Conservation (phyloP, 2,329 filamentous ascomycete genomes). For the Nemania serpens region DNA sequence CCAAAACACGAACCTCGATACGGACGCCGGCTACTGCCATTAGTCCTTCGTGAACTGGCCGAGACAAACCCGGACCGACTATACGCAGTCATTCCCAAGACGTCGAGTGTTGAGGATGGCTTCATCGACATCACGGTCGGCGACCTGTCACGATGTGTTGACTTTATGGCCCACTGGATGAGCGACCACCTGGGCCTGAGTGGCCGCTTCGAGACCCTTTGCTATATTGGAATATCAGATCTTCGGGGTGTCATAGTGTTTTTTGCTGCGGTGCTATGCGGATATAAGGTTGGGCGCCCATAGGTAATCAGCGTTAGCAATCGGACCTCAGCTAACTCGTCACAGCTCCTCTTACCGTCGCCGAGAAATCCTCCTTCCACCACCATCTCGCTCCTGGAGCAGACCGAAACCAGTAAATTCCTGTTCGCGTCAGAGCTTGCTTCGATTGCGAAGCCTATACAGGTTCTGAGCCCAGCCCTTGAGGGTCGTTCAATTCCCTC, state of each 20-base stretch:
- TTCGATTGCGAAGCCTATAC: slow-evolving; percentile 21
- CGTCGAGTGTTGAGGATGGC: slow-evolving; percentile 26
- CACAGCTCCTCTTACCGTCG: slow-evolving; percentile 32
- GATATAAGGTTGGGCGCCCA: slow-evolving; percentile 39
- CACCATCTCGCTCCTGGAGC: slow-evolving; percentile 29
- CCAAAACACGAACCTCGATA: not conserved
- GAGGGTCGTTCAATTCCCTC: slow-evolving; percentile 19
- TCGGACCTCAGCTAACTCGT: not conserved
- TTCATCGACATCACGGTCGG: slow-evolving; percentile 31
- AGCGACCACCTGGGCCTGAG: slow-evolving; percentile 31
- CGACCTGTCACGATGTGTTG: slow-evolving; percentile 32
- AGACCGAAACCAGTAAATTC: slow-evolving; percentile 28
- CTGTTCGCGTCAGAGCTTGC: slow-evolving; percentile 27
- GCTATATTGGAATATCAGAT: slow-evolving; percentile 38
- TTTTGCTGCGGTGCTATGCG: slow-evolving; percentile 44
- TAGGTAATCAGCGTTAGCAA: not conserved
- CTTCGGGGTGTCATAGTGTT: slow-evolving; percentile 42
- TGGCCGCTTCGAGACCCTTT: slow-evolving; percentile 37
- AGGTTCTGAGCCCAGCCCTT: not conserved
- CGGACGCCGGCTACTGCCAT: slow-evolving; percentile 29
- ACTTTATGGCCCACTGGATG: slow-evolving; percentile 39
- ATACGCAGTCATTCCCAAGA: slow-evolving; percentile 33
- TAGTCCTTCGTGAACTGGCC: slow-evolving; percentile 28
- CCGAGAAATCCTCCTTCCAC: slow-evolving; percentile 30
- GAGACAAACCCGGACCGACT: slow-evolving; percentile 19